Evolutionary conservation across 2,329 filamentous ascomycete species (phyloP).

Genomic region (Neofusicoccum ribis): DNA sequence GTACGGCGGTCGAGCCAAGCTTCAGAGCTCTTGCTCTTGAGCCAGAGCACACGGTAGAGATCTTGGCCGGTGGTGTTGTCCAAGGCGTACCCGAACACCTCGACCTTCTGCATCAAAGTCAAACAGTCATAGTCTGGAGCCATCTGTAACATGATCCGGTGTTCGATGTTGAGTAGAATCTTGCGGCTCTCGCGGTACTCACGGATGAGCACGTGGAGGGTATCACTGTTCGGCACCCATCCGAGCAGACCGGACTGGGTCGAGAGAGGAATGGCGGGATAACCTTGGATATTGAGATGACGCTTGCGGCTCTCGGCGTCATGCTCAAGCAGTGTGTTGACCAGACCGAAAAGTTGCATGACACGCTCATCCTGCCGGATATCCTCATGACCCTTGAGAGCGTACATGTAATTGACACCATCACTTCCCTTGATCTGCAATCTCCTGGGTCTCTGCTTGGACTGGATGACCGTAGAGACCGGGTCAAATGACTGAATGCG

Average conservation of each 20-base stretch:
- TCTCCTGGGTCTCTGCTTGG: slow-evolving; percentile 92
- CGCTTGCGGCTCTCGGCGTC: slow-evolving; percentile 97
- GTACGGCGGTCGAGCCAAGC: slow-evolving; percentile 96
- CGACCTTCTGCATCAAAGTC: slow-evolving; percentile 99
- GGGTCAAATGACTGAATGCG: slow-evolving; percentile 87
- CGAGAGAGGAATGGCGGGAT: slow-evolving; percentile 93
- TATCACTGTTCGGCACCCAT: slow-evolving; percentile 98
- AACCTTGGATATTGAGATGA: slow-evolving; percentile 93
- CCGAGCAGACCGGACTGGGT: slow-evolving; percentile 94
- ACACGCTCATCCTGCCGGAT: slow-evolving; percentile 98
- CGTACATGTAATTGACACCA: slow-evolving; percentile 81
- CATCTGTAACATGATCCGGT: slow-evolving; percentile 99
- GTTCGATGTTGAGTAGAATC: slow-evolving; percentile 98
- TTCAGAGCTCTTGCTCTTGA: slow-evolving; percentile 98
- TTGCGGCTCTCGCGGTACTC: slow-evolving; percentile 97
- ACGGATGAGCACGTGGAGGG: slow-evolving; percentile 90
- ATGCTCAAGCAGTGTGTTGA: slow-evolving; percentile 90
- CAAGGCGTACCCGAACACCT: slow-evolving; percentile 97
- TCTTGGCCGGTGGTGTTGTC: slow-evolving; percentile 99
- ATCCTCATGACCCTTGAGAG: slow-evolving; percentile 98
- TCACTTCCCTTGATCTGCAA: slow-evolving; percentile 87
- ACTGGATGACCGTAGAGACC: slow-evolving; percentile 88
- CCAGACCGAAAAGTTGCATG: slow-evolving; percentile 98
- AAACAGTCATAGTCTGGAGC: slow-evolving; percentile 98
- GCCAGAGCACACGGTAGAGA: slow-evolving; percentile 94